Evolutionary conservation across 441 rosid species (phyloP), one percentile per base, ranked within the genome.

Genomic region (Populus trichocarpa): DNA sequence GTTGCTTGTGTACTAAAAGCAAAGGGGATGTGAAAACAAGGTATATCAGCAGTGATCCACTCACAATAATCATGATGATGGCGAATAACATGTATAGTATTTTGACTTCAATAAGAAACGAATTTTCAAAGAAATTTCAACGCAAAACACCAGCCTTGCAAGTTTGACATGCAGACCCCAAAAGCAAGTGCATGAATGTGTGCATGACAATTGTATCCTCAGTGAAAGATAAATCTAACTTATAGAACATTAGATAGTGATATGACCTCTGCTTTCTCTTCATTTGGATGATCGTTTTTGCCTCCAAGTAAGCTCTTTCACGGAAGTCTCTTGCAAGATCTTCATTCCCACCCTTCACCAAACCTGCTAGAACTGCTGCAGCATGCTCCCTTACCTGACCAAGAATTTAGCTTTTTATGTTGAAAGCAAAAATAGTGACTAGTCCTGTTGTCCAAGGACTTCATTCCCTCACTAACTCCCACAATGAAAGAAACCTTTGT

Each of bases 361-460:
- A 84, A 78, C 98, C 98, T 64, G 98, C 99, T 77, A 96, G 88
- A 86, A 96, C 98, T 63, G 98, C 95, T 32, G 98, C 98, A 63
- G 98, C 96, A 85, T 94, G 99, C 91, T 96, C 99, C 78, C 99
- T 93, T 76, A 96, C 97, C 99, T 96, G 84, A 77, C 11, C 64
- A 79, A 80, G 72, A 77, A 77, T 75, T 61, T 2, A 77, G 38
- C 71, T 74, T 70, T 66, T 74, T 80, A 71, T 78, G 79, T 74
- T 25, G 36, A 68, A 73, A 71, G 67, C 23, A 40, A 74, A 4
- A 36, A 53, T 33, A 77, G 38, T 9, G 20, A 69, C n/a, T 12
- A 6, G 32, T 42, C 22, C 59, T 71, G 77, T 35, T 20, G 32
- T 18, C 71, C 59, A 53, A 63, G 67, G 74, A 75, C 32, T 69